A percentile compares a stretch with the other conserved stretches of the same genome.
These are phyloP conservation scores for Hymenoscyphus occultus DNA, from an alignment of 2,329 filamentous ascomycete genomes.

Conservation along the genomic window DNA sequence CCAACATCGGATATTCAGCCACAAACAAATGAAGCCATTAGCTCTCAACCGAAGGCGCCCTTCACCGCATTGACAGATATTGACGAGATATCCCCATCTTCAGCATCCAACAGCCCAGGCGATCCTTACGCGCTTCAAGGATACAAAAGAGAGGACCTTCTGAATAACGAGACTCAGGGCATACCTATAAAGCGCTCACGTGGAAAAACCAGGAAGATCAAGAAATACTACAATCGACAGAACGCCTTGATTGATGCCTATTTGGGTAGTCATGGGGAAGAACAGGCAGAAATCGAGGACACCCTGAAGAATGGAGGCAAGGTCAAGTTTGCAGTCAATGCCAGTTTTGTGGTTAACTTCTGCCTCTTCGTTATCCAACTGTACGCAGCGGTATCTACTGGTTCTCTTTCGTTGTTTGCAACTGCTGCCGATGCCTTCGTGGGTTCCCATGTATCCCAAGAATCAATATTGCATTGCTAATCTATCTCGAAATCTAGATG, in stretches of 20 bases:
- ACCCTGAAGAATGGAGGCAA: conserved; percentile 48
- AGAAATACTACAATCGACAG: conserved; percentile 47
- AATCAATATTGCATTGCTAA: neutral
- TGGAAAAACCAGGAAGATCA: conserved; percentile 34
- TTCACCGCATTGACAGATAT: neutral
- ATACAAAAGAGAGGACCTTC: conserved; percentile 5
- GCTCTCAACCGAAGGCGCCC: neutral
- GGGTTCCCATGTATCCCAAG: conserved; percentile 23
- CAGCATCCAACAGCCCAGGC: neutral
- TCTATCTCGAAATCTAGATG: conserved; percentile 43
- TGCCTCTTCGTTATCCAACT: conserved; percentile 56
- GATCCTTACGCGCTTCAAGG: conserved; percentile 5
- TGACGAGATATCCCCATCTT: neutral
- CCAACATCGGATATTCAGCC: neutral
- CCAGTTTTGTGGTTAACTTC: conserved; percentile 50
- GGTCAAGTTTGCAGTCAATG: conserved; percentile 52
- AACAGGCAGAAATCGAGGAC: conserved; percentile 50
- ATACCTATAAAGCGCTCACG: neutral
- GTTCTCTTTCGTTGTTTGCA: conserved; percentile 60
- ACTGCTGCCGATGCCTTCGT: conserved; percentile 64
- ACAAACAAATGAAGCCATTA: neutral
- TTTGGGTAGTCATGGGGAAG: conserved; percentile 54
- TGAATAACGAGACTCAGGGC: neutral
- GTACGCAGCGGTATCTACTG: conserved; percentile 56
- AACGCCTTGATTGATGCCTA: conserved; percentile 51